A percentile compares a stretch with the other conserved stretches of the same genome.
These are phyloP conservation scores for Diospyros kaki DNA, from an alignment of 148 eudicot species.

Conservation along the genomic window DNA sequence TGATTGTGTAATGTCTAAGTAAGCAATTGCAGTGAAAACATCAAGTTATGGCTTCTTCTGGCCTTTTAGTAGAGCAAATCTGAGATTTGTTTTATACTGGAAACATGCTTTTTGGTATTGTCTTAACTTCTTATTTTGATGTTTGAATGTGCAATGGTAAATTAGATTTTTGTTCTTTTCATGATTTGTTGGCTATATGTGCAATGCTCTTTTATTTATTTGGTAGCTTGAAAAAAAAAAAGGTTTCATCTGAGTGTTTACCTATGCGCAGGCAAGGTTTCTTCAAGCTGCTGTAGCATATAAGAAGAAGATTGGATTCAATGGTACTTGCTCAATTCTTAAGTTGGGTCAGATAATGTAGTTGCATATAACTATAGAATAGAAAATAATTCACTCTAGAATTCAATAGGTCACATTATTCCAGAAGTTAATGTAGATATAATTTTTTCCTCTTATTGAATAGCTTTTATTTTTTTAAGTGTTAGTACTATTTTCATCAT, in stretches of 20 bases:
- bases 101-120: not conserved
- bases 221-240: not conserved
- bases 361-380: not conserved
- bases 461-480: not conserved
- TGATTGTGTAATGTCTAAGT: not conserved
- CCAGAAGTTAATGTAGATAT: not conserved
- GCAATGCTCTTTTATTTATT: not conserved
- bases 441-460: not conserved
- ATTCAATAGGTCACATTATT: no score
- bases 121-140: not conserved
- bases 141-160: not conserved
- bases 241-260: not conserved
- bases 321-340: constrained; percentile 42
- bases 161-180: not conserved
- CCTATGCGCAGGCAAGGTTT: constrained; percentile 68
- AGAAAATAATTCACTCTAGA: not conserved
- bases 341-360: not conserved
- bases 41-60: not conserved
- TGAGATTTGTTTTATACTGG: not conserved
- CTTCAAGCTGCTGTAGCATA: constrained; percentile 77
- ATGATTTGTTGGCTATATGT: not conserved
- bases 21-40: not conserved
- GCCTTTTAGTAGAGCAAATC: not conserved
- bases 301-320: constrained; percentile 96
- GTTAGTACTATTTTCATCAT: not conserved